Conservation (phyloP, 139 green algal species). For the Gonium pectorale region DNA sequence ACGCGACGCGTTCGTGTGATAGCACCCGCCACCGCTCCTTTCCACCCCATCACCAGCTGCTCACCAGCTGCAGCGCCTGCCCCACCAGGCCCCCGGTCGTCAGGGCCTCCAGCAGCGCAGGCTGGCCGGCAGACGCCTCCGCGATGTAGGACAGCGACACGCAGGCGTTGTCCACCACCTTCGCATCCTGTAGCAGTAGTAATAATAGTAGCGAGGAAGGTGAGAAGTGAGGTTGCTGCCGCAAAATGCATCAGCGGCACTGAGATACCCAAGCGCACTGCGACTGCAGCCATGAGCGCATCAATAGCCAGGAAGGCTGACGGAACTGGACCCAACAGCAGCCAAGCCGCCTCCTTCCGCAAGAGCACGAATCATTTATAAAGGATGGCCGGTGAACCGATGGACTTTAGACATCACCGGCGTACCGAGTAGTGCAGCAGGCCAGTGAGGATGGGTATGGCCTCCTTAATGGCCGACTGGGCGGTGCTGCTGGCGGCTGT, state of each 20-base stretch:
- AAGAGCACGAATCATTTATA: no score
- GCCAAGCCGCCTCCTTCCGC: no score
- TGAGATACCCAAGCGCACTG: no score
- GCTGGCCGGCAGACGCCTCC: conserved; percentile 65
- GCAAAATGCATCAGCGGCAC: no score
- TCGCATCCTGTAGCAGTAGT: conserved; percentile 73
- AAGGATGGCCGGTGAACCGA: no score
- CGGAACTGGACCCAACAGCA: no score
- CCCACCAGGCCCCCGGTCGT: conserved; percentile 78
- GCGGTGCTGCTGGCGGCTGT: conserved; percentile 24
- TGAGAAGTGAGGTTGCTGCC: no score
- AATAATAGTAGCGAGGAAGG: no score
- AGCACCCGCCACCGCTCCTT: not conserved
- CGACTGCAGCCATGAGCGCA: no score
- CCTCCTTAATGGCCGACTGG: conserved; percentile 65
- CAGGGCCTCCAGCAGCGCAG: conserved; percentile 78
- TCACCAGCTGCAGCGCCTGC: conserved; percentile 83
- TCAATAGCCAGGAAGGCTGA: no score
- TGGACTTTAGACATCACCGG: no score
- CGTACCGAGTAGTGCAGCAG: conserved; percentile 84
- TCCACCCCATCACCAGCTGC: not conserved
- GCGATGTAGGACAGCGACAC: conserved; percentile 87
- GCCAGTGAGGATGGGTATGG: conserved; percentile 89
- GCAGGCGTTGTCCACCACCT: conserved; percentile 93
- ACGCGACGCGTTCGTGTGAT: not conserved